phyloP scores from a whole-genome alignment of 441 rosid species.

The Macaranga tanarius region DNA sequence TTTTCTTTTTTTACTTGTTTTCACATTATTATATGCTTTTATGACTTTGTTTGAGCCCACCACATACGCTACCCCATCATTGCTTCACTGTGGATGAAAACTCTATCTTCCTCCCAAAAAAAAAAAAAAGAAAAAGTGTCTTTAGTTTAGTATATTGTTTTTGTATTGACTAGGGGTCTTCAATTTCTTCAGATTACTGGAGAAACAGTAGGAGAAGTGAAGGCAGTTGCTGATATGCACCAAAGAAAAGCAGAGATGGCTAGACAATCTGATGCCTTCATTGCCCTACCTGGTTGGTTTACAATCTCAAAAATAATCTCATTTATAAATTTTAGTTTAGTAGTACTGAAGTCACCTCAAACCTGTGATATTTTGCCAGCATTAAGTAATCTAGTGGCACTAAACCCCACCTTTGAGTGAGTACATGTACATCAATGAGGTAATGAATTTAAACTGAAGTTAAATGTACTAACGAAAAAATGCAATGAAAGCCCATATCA shows the following conservation, averaged over 20 bases:
- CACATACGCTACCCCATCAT: constrained; percentile 32
- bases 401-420: too few species aligned
- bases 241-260: constrained; percentile 98
- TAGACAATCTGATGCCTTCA: constrained; percentile 86
- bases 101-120: neutral
- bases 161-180: too few species aligned
- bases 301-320: neutral
- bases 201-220: constrained; percentile 93
- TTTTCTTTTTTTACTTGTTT: neutral
- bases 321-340: too few species aligned
- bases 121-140: constrained; percentile 9
- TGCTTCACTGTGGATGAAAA: constrained; percentile 20
- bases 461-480: too few species aligned
- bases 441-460: too few species aligned
- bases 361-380: too few species aligned
- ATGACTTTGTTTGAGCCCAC: constrained; percentile 28
- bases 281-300: constrained; percentile 86
- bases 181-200: constrained; percentile 64
- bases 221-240: constrained; percentile 93
- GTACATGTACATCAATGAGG: too few species aligned
- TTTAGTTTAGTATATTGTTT: neutral
- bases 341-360: too few species aligned
- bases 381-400: too few species aligned
- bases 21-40: neutral
- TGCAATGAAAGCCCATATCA: too few species aligned